Evolutionary conservation across 2,329 filamentous ascomycete species (phyloP), one percentile per base, ranked within the genome.

Genomic region (Alternaria dauci): DNA sequence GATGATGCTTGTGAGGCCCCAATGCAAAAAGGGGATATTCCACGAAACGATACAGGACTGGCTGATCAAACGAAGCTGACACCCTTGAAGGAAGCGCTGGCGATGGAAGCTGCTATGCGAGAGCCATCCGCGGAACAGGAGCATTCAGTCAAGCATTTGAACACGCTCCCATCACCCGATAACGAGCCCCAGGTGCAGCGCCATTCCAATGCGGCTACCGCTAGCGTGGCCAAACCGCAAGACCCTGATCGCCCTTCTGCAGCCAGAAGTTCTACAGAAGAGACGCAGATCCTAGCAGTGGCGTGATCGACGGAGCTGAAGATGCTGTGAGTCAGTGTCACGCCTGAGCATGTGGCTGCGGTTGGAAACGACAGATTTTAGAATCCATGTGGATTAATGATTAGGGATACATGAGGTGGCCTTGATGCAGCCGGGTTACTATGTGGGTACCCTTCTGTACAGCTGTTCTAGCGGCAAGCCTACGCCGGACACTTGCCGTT

Each of bases 161-260:
- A 50, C 46, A 50, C 20, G 14, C 25, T 30, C 6, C 5, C 32
- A n/a, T 50, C 30, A 38, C 20, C 46, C 32, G 32, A 38, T 1
- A 8, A 38, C 12, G 20, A 38, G 30, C 14, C 30, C 14, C 30
- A 38, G 23, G 32, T 8, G 30, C 46, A 50, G 46, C 20, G 46
- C 18, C 46, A 38, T 14, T 50, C 20, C 12, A 50, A 50, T 50
- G 46, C 34, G 46, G 46, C 32, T 36, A 50, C n/a, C 20, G 14
- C 2, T 50, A 50, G 46, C 46, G 46, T 25, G 16, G 14, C 30
- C 30, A 50, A 25, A 50, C 46, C 32, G 32, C 20, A 50, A 50
- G 46, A 50, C 46, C 46, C 46, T 50, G 46, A 50, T 50, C 30
- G 46, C 46, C 46, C 18, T 26, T 14, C 30, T 38, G 46, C 32